Evolutionary conservation across 176 grass and related monocot species (phyloP).

Genomic region (Tillandsia fasciculata): DNA sequence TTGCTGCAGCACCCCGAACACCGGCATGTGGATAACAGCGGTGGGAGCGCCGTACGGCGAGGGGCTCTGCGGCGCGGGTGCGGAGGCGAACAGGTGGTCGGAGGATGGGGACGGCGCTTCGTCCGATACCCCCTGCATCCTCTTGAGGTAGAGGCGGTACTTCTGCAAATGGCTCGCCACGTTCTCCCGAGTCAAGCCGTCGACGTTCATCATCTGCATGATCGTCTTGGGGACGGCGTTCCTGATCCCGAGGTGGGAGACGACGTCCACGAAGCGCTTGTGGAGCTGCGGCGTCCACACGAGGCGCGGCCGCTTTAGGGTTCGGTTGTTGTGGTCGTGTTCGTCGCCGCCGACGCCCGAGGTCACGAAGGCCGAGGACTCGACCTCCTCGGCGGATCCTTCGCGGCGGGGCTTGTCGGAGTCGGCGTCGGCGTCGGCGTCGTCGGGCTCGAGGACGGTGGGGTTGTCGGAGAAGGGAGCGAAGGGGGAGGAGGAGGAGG

Average conservation of each 20-base stretch:
- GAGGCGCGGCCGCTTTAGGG: conserved; percentile 42
- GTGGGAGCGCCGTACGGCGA: conserved; percentile 22
- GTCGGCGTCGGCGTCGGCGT: conserved; percentile 16
- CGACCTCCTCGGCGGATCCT: conserved; percentile 20
- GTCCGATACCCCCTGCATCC: conserved; percentile 60
- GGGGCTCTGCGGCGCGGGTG: conserved; percentile 27
- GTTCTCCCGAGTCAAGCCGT: conserved; percentile 77
- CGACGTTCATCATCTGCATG: conserved; percentile 99
- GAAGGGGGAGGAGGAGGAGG: conserved; percentile 24
- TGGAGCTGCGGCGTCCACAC: conserved; percentile 97
- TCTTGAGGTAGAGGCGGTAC: conserved; percentile 74
- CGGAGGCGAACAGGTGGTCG: too few relatives aligned
- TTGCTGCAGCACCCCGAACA: too few relatives aligned
- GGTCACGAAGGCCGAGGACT: conserved; percentile 8
- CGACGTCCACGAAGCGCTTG: conserved; percentile 92
- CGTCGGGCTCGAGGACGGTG: neutral
- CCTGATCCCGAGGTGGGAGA: conserved; percentile 85
- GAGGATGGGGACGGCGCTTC: conserved; percentile 25
- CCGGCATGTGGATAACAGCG: too few relatives aligned
- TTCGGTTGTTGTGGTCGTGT: conserved; percentile 13
- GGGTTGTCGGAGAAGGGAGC: conserved; percentile 7
- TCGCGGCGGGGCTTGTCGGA: neutral
- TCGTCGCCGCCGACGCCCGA: conserved; percentile 4
- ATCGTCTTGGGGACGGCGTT: conserved; percentile 88
- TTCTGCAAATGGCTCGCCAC: conserved; percentile 92